These are phyloP conservation scores for Leccinellum albellum DNA, from an alignment of 768 basidiomycete species.

Conservation along the genomic window DNA sequence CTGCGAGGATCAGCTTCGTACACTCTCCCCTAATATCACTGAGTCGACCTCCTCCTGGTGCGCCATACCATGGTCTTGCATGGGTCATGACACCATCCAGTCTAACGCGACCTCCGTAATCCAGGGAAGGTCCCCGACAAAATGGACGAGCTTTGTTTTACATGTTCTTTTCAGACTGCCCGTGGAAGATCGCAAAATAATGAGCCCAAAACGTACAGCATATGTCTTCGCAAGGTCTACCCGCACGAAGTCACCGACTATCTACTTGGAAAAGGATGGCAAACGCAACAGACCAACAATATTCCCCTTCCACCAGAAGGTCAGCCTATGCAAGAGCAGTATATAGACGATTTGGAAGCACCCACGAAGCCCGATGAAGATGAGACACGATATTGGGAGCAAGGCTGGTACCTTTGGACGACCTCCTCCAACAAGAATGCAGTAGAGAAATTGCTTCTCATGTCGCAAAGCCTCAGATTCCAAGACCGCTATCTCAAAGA, in stretches of 20 bases:
- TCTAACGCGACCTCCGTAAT: neutral
- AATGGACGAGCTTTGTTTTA: slow-evolving; percentile 63
- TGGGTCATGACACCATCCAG: neutral
- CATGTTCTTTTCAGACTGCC: slow-evolving; percentile 57
- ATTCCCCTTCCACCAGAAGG: slow-evolving; percentile 68
- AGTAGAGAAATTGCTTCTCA: slow-evolving; percentile 53
- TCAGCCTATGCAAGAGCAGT: slow-evolving; percentile 38
- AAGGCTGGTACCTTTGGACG: slow-evolving; percentile 75
- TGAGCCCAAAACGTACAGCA: slow-evolving; percentile 52
- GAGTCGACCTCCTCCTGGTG: slow-evolving; percentile 22
- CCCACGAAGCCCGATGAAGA: slow-evolving; percentile 28
- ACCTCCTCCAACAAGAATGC: slow-evolving; percentile 49
- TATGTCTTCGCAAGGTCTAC: slow-evolving; percentile 65
- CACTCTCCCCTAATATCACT: slow-evolving; percentile 27
- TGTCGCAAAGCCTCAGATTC: slow-evolving; percentile 50
- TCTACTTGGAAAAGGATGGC: slow-evolving; percentile 36
- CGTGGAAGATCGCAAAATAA: slow-evolving; percentile 47
- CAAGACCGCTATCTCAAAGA: slow-evolving; percentile 39
- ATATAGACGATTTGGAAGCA: slow-evolving; percentile 9
- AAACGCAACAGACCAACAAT: slow-evolving; percentile 43
- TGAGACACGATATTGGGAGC: slow-evolving; percentile 58
- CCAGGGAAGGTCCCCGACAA: slow-evolving; percentile 55
- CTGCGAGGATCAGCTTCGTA: slow-evolving; percentile 19
- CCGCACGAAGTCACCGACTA: slow-evolving; percentile 61
- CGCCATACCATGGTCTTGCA: neutral